Base-by-base conservation (phyloP, 495 filamentous ascomycete species). In the Beverwykella pulmonaria region DNA sequence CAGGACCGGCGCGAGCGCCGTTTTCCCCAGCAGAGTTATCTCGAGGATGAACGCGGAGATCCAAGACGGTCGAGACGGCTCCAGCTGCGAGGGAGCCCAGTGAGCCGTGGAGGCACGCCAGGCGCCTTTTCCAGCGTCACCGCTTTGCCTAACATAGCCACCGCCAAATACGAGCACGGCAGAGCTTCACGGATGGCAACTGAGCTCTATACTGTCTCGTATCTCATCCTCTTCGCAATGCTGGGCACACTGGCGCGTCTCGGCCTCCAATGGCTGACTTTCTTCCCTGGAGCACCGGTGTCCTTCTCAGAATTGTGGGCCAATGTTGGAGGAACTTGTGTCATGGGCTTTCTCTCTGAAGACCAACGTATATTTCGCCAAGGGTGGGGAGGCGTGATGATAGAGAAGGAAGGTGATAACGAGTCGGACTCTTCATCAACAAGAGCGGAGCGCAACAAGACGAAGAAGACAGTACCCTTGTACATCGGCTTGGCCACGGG, bases 401-500 rank as follows among this genome's bases (percentile, higher is more conserved):
- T 14, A 10, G 5, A 9, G 19, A 5, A 12, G 12, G 26, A 32
- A 66, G 20, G 75, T 72, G 56, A 72, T 53, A 39, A 72, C 25
- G 63, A 59, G 1, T 30, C 71, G 25, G 65, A 17, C 59, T 17
- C 34, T 14, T 65, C 10, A 70, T 48, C 34, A 60, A 64, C 67
- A 32, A 73, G 29, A 39, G 59, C 52, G 1, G 19, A 61, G 1
- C 73, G 71, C 49, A 32, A 26, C 6, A 75, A 74, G 48, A 61
- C 69, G 14, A 96, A 93, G 75, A 95, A 94, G 77, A 88, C 90
- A 2, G 88, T 94, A 48, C 92, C 93, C 0, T 82, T 97, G 0
- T 97, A 94, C 74, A 90, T 97, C 60, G 94, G 94, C 20, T 86
- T 98, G 0, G 86, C 93, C 0, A 95, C 91, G 1, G 94, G 94